Conservation (phyloP, 257 asterid species). For the Ophiorrhiza pumila region DNA sequence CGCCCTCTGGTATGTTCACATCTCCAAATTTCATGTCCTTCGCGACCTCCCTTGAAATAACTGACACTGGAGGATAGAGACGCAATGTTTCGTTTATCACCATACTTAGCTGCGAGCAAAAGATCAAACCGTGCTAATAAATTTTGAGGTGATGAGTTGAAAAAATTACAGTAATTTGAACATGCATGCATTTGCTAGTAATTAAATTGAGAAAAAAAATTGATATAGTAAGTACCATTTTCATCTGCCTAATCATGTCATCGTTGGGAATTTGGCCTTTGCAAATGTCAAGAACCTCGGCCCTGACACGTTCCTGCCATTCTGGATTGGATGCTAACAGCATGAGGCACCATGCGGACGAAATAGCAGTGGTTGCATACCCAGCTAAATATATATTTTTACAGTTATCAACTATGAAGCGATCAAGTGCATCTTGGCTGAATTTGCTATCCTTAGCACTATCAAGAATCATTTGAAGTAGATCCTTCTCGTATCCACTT, state of each 20-base stretch:
- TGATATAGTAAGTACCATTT: slow-evolving; percentile 22
- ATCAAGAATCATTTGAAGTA: slow-evolving; percentile 26
- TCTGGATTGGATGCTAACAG: slow-evolving; percentile 41
- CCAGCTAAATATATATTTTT: slow-evolving; percentile 43
- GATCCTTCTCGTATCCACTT: slow-evolving; percentile 33
- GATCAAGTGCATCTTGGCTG: slow-evolving; percentile 21
- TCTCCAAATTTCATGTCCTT: slow-evolving; percentile 38
- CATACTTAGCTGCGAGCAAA: slow-evolving; percentile 34
- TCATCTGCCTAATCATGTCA: slow-evolving; percentile 47
- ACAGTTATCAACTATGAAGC: slow-evolving; percentile 48
- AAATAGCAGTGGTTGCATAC: slow-evolving; percentile 39
- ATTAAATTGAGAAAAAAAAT: not conserved
- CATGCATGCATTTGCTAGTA: not conserved
- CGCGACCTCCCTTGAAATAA: slow-evolving; percentile 38
- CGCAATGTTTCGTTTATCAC: slow-evolving; percentile 52
- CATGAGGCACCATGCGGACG: slow-evolving; percentile 48
- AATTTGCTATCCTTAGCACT: slow-evolving; percentile 22
- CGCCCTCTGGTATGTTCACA: slow-evolving; percentile 39
- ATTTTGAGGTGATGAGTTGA: too few species aligned
- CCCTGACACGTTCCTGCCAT: slow-evolving; percentile 36
- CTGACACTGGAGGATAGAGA: slow-evolving; percentile 37
- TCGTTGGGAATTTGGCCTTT: slow-evolving; percentile 29
- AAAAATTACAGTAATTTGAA: too few species aligned
- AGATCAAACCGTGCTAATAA: not conserved
- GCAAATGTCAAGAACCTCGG: slow-evolving; percentile 35